Base-by-base conservation (phyloP, 225 moss, liverwort and hornwort genomes). In the Sphagnum contortum region DNA sequence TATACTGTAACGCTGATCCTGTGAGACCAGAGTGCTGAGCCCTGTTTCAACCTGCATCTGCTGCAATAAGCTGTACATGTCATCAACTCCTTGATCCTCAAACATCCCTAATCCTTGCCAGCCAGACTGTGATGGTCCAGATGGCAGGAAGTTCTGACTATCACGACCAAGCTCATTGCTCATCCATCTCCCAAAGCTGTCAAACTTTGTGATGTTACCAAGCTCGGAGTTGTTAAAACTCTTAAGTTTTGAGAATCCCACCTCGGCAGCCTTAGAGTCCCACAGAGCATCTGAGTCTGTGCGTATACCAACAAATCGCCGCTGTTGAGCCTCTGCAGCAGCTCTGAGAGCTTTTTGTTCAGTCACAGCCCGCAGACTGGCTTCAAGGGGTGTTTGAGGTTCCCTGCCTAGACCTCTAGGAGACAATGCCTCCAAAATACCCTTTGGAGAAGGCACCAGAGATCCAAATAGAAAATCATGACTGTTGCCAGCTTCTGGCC, bases 101-200 rank as follows among this genome's bases (percentile, higher is more conserved):
- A 80, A 57, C 8, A 75, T 69, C 8, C 77, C 57, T 65, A 73
- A 69, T 46, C 57, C 68, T 12, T 73, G 64, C 80, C 80, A 84
- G 49, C 75, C 53, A 5, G 70, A 67, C 57, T 65, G 85, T 45
- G 80, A 73, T 13, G 69, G 49, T 75, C 61, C 73, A 10, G 77
- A 70, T 48, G 66, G 59, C 6, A 69, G 59, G 48, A 52, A 70
- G 49, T 8, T 79, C 48, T 70, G 68, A 57, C 69, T 74, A 65
- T 83, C 85, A 45, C 74, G 73, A 12, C 70, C 68, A 13, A 73
- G 58, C 52, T 52, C 52, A 57, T 71, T 69, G 56, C 73, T 77
- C 81, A 98, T 86, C 92, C 92, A 98, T 64, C 87, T 85, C 59
- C 87, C 90, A 72, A 98, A 98, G 55, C 84, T 84, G 48, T 84